A percentile compares a stretch with the other conserved stretches of the same genome.
phyloP scores from a whole-genome alignment of 1,284 basidiomycete species.

The Sphagnurus paluster region DNA sequence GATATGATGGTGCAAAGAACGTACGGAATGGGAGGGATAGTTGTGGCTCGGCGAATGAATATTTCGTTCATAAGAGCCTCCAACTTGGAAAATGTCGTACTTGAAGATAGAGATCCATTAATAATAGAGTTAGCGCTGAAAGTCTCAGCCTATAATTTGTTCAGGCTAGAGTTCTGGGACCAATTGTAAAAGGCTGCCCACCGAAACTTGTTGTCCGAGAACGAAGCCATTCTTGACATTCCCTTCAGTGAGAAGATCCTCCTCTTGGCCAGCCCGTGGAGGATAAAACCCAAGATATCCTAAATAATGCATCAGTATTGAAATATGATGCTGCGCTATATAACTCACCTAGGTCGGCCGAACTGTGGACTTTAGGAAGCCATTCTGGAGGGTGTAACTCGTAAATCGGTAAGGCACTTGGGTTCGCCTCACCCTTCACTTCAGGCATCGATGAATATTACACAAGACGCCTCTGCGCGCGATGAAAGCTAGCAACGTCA shows the following conservation, averaged over 20 bases:
- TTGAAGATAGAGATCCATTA: conserved; percentile 50
- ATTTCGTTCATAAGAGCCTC: conserved; percentile 83
- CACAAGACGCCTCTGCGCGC: conserved; percentile 4
- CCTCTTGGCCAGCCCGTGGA: conserved; percentile 79
- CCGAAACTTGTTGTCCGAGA: conserved; percentile 61
- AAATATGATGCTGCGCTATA: neutral
- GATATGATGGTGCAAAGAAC: conserved; percentile 26
- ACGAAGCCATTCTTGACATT: conserved; percentile 82
- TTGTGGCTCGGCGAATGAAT: conserved; percentile 62
- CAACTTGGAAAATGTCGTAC: conserved; percentile 62
- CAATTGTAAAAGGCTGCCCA: conserved; percentile 33
- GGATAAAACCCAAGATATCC: conserved; percentile 89
- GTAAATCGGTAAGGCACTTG: conserved; percentile 50
- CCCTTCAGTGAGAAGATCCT: conserved; percentile 77
- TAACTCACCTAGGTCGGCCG: conserved; percentile 65
- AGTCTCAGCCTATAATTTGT: conserved; percentile 56
- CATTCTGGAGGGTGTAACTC: conserved; percentile 69
- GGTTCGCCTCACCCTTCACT: conserved; percentile 27
- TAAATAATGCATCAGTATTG: conserved; percentile 29
- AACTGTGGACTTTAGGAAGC: conserved; percentile 64
- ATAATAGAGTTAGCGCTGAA: conserved; percentile 59
- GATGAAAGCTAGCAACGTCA: neutral
- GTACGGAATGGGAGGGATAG: conserved; percentile 60
- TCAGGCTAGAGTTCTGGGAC: conserved; percentile 3
- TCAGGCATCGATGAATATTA: conserved; percentile 27